Evolutionary conservation across 2,329 filamentous ascomycete species (phyloP), one percentile per base, ranked within the genome.

Genomic region (Neonectria ditissima): DNA sequence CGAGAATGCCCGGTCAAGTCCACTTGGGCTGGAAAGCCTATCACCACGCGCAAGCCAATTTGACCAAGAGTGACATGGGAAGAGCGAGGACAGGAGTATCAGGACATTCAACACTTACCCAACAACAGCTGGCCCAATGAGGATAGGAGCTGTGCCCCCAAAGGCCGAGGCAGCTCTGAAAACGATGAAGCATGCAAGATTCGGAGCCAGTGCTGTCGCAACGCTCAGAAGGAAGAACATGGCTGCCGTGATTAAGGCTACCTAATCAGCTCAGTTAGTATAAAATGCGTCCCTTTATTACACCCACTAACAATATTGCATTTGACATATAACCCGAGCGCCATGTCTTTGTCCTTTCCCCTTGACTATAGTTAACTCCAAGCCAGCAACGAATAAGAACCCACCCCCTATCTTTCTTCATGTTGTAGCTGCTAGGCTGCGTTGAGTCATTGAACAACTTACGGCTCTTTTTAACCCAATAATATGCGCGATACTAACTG

Each of bases 111-210:
- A 22, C 11, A 84, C 77, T 65, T 69, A 83, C 82, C 89, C 89
- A 59, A 94, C 88, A 58, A 89, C 89, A 2, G 89, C 87, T 13
- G 87, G 87, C 1, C 92, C 92, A 43, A 93, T 86, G 11, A 92
- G 86, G 13, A 94, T 82, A 68, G 94, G 93, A 0, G 89, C 87
- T 0, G 91, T 93, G 14, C 91, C 91, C 78, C 92, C 89, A 70
- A 93, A 91, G 0, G 91, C 92, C 1, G 90, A 92, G 28, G 93
- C 80, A 50, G 92, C 87, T 7, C 92, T 87, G 73, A 94, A 93
- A 54, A 93, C 82, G 74, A 92, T 92, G 76, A 92, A 95, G 0
- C 87, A 80, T 1, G 85, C 85, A 20, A 95, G 80, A 68, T 92
- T 91, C 0, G 91, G 91, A 4, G 92, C 85, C 13, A 94, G 77